Percentiles rank a stretch among this genome's conserved stretches.
Conservation (phyloP, 495 filamentous ascomycete species). For the Lindgomyces ingoldianus region DNA sequence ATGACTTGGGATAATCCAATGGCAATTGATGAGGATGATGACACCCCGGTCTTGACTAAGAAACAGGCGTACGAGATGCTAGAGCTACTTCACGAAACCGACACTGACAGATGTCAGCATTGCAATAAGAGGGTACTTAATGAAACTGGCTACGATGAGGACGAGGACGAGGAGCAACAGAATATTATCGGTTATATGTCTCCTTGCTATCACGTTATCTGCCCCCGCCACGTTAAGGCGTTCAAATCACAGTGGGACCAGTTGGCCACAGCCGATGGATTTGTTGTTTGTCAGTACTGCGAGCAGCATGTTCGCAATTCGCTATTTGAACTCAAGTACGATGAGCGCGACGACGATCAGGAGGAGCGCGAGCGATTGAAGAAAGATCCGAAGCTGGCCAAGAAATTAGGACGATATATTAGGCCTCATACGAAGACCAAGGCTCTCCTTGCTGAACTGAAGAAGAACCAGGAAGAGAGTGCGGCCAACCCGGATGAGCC, state of each 20-base stretch:
- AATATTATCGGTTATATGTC: constrained; percentile 75
- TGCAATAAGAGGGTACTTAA: constrained; percentile 64
- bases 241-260: constrained; percentile 42
- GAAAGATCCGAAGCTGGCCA: constrained; percentile 56
- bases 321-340: constrained; percentile 67
- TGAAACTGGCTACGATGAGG: constrained; percentile 2
- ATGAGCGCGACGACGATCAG: constrained; percentile 61
- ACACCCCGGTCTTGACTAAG: constrained; percentile 55
- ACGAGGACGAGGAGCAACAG: constrained; percentile 40
- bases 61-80: constrained; percentile 80
- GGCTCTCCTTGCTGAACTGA: constrained; percentile 69
- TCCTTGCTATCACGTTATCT: constrained; percentile 81
- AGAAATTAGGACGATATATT: constrained; percentile 68
- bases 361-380: constrained; percentile 53
- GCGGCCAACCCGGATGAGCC: constrained; percentile 56
- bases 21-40: constrained; percentile 75
- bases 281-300: constrained; percentile 66
- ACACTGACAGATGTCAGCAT: constrained; percentile 65
- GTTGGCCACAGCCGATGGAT: constrained; percentile 43
- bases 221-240: constrained; percentile 65
- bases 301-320: constrained; percentile 57
- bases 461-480: constrained; percentile 61
- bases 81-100: constrained; percentile 74
- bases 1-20: constrained; percentile 79
- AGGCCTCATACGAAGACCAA: constrained; percentile 90